Base-by-base conservation (phyloP, 2,329 filamentous ascomycete species). In the Fusarium devonianum region DNA sequence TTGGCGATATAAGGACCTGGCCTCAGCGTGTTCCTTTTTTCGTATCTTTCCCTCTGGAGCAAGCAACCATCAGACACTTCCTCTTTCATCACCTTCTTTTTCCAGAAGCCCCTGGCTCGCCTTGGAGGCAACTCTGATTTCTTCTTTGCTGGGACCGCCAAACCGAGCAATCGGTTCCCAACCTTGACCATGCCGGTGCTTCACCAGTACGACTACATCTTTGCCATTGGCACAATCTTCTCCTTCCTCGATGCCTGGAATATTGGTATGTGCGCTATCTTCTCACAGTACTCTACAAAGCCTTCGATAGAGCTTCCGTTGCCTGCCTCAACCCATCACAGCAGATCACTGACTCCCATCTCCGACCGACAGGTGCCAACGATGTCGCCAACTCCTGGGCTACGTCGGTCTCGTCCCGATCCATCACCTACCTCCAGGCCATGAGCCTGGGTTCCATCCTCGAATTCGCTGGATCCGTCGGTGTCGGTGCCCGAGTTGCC, bases 301-400 rank as follows among this genome's bases (percentile, higher is more conserved):
- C n/a, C 28, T 23, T 18, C 35, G 28, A 16, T 39, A 8, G 18
- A 3, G 2, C 16, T 22, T 22, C 22, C 14, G 19, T 22, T 3
- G 21, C 3, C 0, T 11, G 7, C 4, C 0, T 66, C 23, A 25
- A 25, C 23, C 23, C 23, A 10, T 3, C 4, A 26, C 3, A n/a
- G 23, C 23, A 68, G 77, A 83, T 9, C 21, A 39, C 40, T 50
- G n/a, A 44, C 14, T 9, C 1, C 2, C 12, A 6, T 3, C 12
- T 9, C 10, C 28, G 26, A 28, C 11, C 1, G 2, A 9, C 11
- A 67, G 64, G 64, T 62, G 64, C 64, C 30, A 67, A 67, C 72
- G 87, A 90, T 86, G 87, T 90, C 51, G 87, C 87, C 70, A 90
- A 90, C 75, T 83, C 86, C 3, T 90, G 85, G 83, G 85, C 86